Evolutionary conservation across 192 early-diverging fungal species (phyloP), one percentile per base, ranked within the genome.

Genomic region (Spinellus fusiger): DNA sequence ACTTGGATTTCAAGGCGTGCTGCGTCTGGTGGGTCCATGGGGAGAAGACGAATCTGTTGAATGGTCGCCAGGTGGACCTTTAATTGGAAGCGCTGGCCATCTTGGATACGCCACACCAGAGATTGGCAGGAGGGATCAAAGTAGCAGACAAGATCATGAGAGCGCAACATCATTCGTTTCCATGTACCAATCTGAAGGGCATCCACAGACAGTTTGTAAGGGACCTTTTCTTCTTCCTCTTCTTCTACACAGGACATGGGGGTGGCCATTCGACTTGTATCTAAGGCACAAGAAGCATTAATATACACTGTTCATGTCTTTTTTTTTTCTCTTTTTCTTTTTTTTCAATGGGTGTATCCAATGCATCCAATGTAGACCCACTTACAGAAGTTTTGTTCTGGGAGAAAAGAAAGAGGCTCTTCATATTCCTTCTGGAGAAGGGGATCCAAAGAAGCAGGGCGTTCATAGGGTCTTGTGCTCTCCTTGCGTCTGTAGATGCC

Each of bases 171-270:
- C 54, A 86, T 84, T 47, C 84, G 72, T 51, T 80, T 75, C 84
- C 84, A 86, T 12, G 75, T 81, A 52, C 84, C 84, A 46, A 86
- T 86, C 6, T 77, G 70, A 18, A 85, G 56, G 22, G 80, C 77
- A 52, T 85, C 80, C 32, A 68, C 76, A 52, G 80, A 70, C 31
- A 84, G 69, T 48, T 80, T 70, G 8, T 79, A 74, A 13, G n/a
- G 23, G 7, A 51, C 18, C 47, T 58, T 47, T 37, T 49, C 32
- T 25, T 25, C 22, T 33, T 22, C 27, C 34, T 51, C 9, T 25
- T 49, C 10, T 3, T 26, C 18, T 20, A 32, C 20, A 22, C 0
- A 56, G 5, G 27, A 23, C 29, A 22, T 44, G 27, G 20, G 9
- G 26, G 25, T 46, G 8, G 29, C 10, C 10, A 15, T 15, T 4